A percentile compares a stretch with the other conserved stretches of the same genome.
These are phyloP conservation scores for Rhazya stricta DNA, from an alignment of 257 asterid species.

Conservation along the genomic window DNA sequence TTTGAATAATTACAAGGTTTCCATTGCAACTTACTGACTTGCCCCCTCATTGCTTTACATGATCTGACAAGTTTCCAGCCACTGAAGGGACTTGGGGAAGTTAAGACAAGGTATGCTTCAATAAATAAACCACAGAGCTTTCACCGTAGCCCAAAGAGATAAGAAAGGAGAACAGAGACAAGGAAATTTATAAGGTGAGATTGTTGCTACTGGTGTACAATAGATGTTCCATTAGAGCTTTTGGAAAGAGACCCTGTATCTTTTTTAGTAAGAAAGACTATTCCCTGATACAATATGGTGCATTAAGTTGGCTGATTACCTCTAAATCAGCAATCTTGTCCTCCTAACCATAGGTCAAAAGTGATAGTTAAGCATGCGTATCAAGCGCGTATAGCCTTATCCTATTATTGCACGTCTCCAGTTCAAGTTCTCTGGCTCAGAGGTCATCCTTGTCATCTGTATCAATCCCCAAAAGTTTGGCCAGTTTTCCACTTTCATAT, in stretches of 20 bases:
- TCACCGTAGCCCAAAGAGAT: too few relatives aligned
- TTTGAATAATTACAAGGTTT: too few relatives aligned
- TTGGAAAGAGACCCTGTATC: neutral
- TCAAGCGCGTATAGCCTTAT: neutral
- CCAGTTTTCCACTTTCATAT: slow-evolving; percentile 66
- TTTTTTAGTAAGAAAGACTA: neutral
- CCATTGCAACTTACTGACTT: too few relatives aligned
- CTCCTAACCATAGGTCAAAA: neutral
- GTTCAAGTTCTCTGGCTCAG: slow-evolving; percentile 31
- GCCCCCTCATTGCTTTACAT: too few relatives aligned
- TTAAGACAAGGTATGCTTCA: too few relatives aligned
- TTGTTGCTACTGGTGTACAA: neutral
- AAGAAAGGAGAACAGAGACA: too few relatives aligned
- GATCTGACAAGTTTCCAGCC: too few relatives aligned
- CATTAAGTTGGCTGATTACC: neutral
- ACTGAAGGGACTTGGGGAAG: too few relatives aligned
- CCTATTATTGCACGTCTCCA: neutral
- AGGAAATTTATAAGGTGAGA: too few relatives aligned
- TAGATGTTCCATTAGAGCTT: neutral
- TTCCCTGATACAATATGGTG: neutral
- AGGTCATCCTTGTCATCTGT: slow-evolving; percentile 50
- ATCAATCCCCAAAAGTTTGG: slow-evolving; percentile 48
- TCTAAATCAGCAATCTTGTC: neutral
- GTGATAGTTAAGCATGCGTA: neutral
- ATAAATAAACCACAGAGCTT: too few relatives aligned